Evolutionary conservation across 306 rosid genomes (phyloP), one percentile per base, ranked within the genome.

Genomic region (Lathyrus sativus): DNA sequence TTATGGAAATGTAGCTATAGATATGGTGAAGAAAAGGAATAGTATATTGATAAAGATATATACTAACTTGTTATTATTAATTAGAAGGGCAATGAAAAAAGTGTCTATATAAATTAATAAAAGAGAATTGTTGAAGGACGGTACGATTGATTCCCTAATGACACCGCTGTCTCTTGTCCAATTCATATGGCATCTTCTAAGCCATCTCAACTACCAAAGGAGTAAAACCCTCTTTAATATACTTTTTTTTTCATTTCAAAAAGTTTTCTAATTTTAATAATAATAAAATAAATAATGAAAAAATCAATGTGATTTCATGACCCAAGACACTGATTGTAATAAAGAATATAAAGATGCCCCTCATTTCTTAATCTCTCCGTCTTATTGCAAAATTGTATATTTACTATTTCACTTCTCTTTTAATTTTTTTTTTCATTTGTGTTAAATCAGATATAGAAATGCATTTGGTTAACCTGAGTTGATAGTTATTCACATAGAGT

Each of bases 121-220:
- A 73, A 31, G 86, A 78, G 80, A 75, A 76, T 76, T 54, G 29
- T 37, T 74, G n/a, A 82, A 79, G 88, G 87, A 76, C 85, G 85
- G 88, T 84, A 79, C 85, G 86, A 74, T 84, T 82, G 96, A 86
- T 86, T 79, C 96, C 88, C 80, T 74, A 84, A 70, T 69, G 82
- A 83, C 85, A 79, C 82, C 68, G 83, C 80, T 85, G 76, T 80
- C 74, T 72, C 82, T 81, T 85, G 96, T 89, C 88, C 53, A 85
- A 75, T 85, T 62, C 83, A 53, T 67, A 72, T 73, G 83, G 87
- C 90, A 86, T 86, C 90, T 86, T 85, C 82, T 59, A 73, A 57
- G 69, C 78, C 85, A 68, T 78, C 90, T 71, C 83, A 77, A 64
- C 78, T 77, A 80, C 83, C 90, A 79, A 80, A 82, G 84, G 67